These are phyloP conservation scores for Sclerotinia borealis DNA, from an alignment of 2,329 filamentous ascomycete species.

Conservation along the genomic window DNA sequence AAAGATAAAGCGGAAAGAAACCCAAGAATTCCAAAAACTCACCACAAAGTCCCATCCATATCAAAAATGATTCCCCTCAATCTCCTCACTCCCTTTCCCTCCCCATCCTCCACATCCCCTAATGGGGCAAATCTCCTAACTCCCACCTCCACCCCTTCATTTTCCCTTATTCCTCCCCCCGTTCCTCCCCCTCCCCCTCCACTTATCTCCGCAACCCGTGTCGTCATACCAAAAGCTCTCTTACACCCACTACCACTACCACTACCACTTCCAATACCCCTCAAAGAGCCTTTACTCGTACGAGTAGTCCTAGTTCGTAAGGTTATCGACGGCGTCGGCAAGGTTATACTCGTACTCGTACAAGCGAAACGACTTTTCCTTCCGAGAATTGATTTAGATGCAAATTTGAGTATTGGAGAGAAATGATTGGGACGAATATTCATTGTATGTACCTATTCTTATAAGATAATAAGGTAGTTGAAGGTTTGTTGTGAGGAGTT, in stretches of 20 bases:
- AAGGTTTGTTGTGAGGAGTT: no score
- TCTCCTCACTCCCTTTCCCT: conserved; percentile 33
- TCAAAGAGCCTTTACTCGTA: background rate
- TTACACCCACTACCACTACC: background rate
- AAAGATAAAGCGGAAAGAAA: conserved; percentile 39
- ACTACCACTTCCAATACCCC: no score
- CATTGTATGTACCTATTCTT: no score
- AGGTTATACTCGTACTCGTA: no score
- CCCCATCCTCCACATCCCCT: conserved; percentile 26
- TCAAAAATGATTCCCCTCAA: conserved; percentile 73
- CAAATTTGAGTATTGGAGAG: background rate
- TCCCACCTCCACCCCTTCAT: no score
- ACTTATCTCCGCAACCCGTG: background rate
- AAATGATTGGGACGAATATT: background rate
- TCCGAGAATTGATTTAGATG: background rate
- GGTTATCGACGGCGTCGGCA: no score
- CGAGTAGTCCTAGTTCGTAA: no score
- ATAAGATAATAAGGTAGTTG: no score
- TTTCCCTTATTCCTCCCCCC: background rate
- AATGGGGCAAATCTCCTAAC: conserved; percentile 51
- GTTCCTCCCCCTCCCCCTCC: background rate
- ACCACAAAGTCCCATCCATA: conserved; percentile 93
- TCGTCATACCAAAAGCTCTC: background rate
- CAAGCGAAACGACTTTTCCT: background rate
- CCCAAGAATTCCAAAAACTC: conserved; percentile 34